These are phyloP conservation scores for Plantago major DNA, from an alignment of 257 asterid genomes.

Conservation along the genomic window DNA sequence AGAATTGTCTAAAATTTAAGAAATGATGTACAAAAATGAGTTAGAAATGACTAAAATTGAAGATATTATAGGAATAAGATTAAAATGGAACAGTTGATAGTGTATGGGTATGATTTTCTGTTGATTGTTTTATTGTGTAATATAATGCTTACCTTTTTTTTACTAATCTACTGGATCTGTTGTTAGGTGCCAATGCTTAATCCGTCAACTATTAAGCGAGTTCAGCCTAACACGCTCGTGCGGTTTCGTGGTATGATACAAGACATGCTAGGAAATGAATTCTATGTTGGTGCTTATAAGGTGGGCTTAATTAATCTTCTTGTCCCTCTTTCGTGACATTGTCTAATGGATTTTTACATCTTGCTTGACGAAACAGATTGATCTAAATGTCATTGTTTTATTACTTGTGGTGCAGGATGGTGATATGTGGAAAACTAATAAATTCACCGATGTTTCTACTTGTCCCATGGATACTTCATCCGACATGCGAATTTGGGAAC, in stretches of 20 bases:
- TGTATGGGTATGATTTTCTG: too few species aligned
- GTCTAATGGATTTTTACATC: not conserved
- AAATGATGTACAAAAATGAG: too few species aligned
- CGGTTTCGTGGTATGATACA: constrained; percentile 91
- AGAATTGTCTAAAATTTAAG: too few species aligned
- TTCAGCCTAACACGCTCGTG: constrained; percentile 75
- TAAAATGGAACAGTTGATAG: too few species aligned
- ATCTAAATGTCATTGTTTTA: not conserved
- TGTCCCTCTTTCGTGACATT: not conserved
- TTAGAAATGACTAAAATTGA: too few species aligned
- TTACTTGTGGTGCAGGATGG: constrained; percentile 47
- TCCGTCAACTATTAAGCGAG: constrained; percentile 47
- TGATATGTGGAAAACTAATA: constrained; percentile 77
- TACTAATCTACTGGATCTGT: constrained; percentile 10
- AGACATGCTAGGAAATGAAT: constrained; percentile 86
- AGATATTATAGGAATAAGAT: too few species aligned
- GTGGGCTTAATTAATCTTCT: constrained; percentile 28
- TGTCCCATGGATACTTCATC: constrained; percentile 49
- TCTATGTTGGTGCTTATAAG: constrained; percentile 84
- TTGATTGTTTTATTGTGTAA: too few species aligned
- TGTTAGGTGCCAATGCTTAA: constrained; percentile 72
- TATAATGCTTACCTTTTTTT: constrained; percentile 14
- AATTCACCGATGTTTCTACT: constrained; percentile 62
- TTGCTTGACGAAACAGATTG: not conserved
- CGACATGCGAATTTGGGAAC: constrained; percentile 75